A percentile compares a stretch with the other conserved stretches of the same genome.
phyloP scores from a whole-genome alignment of 1,139 yeast genomes.

The Nakaseomyces bracarensis region DNA sequence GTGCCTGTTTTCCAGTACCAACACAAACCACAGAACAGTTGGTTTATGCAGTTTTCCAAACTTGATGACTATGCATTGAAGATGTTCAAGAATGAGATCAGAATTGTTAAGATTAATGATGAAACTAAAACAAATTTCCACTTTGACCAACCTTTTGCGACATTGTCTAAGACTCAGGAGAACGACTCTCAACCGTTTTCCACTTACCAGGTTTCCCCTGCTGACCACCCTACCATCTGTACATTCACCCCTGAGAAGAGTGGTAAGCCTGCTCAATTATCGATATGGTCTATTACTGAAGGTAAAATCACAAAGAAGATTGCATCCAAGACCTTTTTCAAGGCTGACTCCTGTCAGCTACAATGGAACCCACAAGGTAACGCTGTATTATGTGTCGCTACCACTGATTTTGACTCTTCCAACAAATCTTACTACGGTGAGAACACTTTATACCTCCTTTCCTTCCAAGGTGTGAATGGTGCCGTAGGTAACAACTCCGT shows the following conservation, averaged over 20 bases:
- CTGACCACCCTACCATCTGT: slow-evolving; percentile 86
- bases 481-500: slow-evolving; percentile 90
- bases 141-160: slow-evolving; percentile 53
- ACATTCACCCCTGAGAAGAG: slow-evolving; percentile 79
- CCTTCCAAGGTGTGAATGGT: slow-evolving; percentile 42
- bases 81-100: slow-evolving; percentile 26
- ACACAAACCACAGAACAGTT: slow-evolving; percentile 77
- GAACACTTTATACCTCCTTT: slow-evolving; percentile 75
- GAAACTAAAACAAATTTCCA: slow-evolving; percentile 29
- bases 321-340: slow-evolving; percentile 82
- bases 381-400: slow-evolving; percentile 84
- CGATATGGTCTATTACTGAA: slow-evolving; percentile 58
- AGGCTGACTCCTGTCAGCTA: slow-evolving; percentile 88
- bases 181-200: slow-evolving; percentile 46
- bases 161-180: slow-evolving; percentile 45
- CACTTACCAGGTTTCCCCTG: slow-evolving; percentile 68
- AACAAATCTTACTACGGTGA: slow-evolving; percentile 97
- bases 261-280: slow-evolving; percentile 82
- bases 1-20: slow-evolving; percentile 58
- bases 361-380: slow-evolving; percentile 95
- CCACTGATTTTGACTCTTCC: slow-evolving; percentile 91
- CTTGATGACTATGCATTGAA: slow-evolving; percentile 30
- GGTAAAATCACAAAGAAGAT: slow-evolving; percentile 72
- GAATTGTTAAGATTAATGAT: slow-evolving; percentile 53
- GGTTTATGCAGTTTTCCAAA: slow-evolving; percentile 41